phyloP scores from a whole-genome alignment of 192 early-diverging fungal species.

The Entomortierella chlamydospora region DNA sequence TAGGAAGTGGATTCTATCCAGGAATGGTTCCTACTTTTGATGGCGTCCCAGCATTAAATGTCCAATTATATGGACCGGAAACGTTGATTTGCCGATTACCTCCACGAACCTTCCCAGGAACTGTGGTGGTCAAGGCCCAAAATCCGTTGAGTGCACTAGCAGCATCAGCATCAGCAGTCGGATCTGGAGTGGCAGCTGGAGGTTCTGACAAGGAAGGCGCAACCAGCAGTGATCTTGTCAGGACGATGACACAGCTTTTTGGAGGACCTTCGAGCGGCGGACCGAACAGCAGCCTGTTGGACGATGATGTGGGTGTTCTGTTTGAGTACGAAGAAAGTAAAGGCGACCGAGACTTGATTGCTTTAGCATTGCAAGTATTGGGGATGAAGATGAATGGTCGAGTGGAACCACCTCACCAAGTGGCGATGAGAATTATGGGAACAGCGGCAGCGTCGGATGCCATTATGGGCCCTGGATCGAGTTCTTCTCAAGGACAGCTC shows the following conservation, averaged over 20 bases:
- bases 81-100: constrained; percentile 81
- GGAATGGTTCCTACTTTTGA: constrained; percentile 80
- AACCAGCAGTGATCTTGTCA: constrained; percentile 33
- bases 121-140: constrained; percentile 60
- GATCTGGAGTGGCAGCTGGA: not conserved
- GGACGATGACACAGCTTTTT: constrained; percentile 51
- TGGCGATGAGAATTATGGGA: constrained; percentile 69
- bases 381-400: constrained; percentile 76
- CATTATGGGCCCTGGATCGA: constrained; percentile 12
- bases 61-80: constrained; percentile 73
- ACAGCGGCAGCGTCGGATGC: constrained; percentile 30
- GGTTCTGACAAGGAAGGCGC: constrained; percentile 19
- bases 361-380: constrained; percentile 79
- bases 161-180: not conserved
- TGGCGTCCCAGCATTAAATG: constrained; percentile 64
- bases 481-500: not conserved
- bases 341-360: constrained; percentile 77
- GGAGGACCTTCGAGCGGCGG: constrained; percentile 18
- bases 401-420: constrained; percentile 68
- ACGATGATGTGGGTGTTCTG: constrained; percentile 46
- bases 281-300: constrained; percentile 7
- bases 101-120: constrained; percentile 69
- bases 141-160: constrained; percentile 15
- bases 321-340: constrained; percentile 71
- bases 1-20: constrained; percentile 76